Base-by-base conservation (phyloP, 2,329 filamentous ascomycete species). In the Hypoxylon sp. region DNA sequence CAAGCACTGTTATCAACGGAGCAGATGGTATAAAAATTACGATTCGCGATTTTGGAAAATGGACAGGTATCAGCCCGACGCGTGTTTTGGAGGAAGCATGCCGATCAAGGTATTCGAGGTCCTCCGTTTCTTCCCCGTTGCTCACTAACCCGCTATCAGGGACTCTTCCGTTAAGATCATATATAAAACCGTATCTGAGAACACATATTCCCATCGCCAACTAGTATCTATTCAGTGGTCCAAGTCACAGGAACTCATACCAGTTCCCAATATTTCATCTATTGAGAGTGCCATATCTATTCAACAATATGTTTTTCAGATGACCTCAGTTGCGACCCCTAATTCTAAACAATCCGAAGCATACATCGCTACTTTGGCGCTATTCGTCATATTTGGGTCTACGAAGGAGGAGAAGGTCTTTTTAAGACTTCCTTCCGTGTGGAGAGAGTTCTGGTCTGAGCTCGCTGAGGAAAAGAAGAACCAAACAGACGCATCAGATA, bases 1-100 rank as follows among this genome's bases (percentile, higher is more conserved):
- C 84, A 2, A 84, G 80, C 39, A 90, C 84, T 0, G 85, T 87
- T 44, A 82, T 89, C 47, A 88, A 85, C 74, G 81, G 83, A 51
- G 72, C 82, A 60, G 79, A 87, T 70, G 86, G 88, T 1, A 77
- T 82, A 5, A 89, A 86, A 62, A 80, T 93, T 3, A 86, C 83
- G 0, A 86, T 97, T 53, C 86, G 92, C 47, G 92, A 98, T 74
- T 98, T 98, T 84, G 94, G 93, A 1, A 93, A 93, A 78, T 90
- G 89, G 83, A 87, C 88, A 13, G 94, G 95, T 6, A 80, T 97
- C 31, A 92, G 84, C 73, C 94, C 95, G 15, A 88, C 89, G 68
- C 87, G 92, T 71, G 86, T 93, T 29, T 81, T 98, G 11, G 94
- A 98, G 78, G 94, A 98, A 78, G 88, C 93, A n/a, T 97, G 94